Percentiles rank a stretch among this genome's conserved stretches.
Conservation (phyloP, 106 monocot species). For the Triglochin maritima region DNA sequence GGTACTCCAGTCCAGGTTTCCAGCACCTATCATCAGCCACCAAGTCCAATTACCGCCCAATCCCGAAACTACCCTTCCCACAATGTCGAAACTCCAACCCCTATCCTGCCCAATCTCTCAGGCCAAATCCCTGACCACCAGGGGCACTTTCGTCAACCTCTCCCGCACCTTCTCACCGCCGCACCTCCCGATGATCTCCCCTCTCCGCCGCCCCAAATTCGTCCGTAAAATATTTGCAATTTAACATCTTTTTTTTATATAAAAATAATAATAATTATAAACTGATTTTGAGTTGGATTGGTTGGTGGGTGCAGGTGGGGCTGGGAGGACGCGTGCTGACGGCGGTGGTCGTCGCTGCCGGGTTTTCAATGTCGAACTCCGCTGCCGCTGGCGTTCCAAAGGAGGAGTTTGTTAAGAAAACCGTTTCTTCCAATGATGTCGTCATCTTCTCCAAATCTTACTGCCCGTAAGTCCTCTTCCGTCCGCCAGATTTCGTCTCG, state of each 20-base stretch:
- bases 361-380: conserved; percentile 8
- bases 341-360: conserved; percentile 11
- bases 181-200: neutral
- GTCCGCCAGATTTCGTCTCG: neutral
- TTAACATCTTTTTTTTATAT: too few relatives aligned
- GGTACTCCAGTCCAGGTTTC: too few relatives aligned
- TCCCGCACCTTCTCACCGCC: neutral
- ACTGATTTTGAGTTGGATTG: neutral
- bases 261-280: too few relatives aligned
- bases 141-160: conserved; percentile 5
- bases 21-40: too few relatives aligned
- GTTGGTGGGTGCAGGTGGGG: conserved; percentile 7
- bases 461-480: conserved; percentile 49
- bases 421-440: conserved; percentile 44
- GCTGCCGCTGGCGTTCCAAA: conserved; percentile 8
- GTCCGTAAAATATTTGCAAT: neutral
- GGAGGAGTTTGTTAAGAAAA: conserved; percentile 53
- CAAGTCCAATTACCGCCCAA: too few relatives aligned
- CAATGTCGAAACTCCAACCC: neutral
- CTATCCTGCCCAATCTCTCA: conserved; percentile 1
- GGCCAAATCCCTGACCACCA: neutral
- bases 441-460: conserved; percentile 88
- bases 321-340: conserved; percentile 12
- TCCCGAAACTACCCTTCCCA: neutral
- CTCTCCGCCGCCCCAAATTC: neutral